A percentile compares a stretch with the other conserved stretches of the same genome.
Conservation (phyloP, 2,329 filamentous ascomycete genomes). For the Paradendryphiella salina region DNA sequence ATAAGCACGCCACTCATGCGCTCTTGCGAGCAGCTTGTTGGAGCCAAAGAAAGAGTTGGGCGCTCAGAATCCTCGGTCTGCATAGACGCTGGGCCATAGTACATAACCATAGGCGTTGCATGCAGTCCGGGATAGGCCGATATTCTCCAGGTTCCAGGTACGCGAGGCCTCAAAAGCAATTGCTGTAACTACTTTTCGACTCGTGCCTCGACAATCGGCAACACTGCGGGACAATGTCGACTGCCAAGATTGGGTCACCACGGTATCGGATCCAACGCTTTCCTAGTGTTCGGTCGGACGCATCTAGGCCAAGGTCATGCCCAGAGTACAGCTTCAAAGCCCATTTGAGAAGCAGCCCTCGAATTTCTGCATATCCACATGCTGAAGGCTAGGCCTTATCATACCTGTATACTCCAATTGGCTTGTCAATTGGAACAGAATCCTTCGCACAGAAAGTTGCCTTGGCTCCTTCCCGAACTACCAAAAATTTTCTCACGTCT, state of each 20-base stretch:
- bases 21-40: background rate
- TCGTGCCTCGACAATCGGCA: background rate
- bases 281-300: background rate
- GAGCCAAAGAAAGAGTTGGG: background rate
- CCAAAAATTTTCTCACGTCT: too few species aligned
- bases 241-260: background rate
- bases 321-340: background rate
- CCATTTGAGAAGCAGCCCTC: too few species aligned
- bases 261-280: background rate
- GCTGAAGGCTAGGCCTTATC: background rate
- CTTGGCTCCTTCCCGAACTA: too few species aligned
- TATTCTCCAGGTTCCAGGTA: background rate
- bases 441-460: background rate
- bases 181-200: background rate
- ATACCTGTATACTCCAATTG: background rate
- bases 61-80: background rate
- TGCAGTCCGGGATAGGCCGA: slow-evolving; percentile 1
- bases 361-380: background rate
- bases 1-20: background rate
- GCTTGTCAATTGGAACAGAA: background rate
- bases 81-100: background rate
- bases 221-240: background rate
- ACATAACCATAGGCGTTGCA: background rate
- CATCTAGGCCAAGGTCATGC: background rate
- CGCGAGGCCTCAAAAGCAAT: background rate